Percentiles rank a stretch among this genome's conserved stretches.
phyloP scores from a whole-genome alignment of 129 eudicot species.

The Apium graveolens region DNA sequence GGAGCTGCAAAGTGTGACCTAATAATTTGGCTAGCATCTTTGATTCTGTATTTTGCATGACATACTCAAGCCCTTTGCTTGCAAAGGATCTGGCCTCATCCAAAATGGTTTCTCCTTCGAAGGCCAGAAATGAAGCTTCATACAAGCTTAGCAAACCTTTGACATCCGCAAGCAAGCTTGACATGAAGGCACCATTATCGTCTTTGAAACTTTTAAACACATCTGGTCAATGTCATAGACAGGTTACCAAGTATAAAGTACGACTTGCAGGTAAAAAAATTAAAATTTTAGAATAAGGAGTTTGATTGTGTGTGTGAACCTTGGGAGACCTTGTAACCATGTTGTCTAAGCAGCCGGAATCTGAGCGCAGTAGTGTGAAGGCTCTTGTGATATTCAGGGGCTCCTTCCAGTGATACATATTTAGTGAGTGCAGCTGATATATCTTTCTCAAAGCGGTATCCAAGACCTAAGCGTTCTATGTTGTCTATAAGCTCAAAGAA shows the following conservation, averaged over 20 bases:
- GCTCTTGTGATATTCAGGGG: background rate
- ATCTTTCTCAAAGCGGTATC: constrained; percentile 12
- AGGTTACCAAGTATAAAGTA: background rate
- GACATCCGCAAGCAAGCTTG: constrained; percentile 9
- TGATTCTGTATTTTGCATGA: background rate
- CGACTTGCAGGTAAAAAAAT: background rate
- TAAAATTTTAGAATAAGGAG: background rate
- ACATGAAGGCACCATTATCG: constrained; percentile 10
- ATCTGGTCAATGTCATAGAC: constrained; percentile 1
- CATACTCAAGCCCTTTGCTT: constrained; percentile 1
- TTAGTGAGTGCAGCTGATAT: background rate
- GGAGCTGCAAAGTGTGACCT: constrained; percentile 27
- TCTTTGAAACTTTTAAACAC: constrained; percentile 21
- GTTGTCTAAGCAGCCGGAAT: constrained; percentile 8
- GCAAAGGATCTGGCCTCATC: constrained; percentile 32
- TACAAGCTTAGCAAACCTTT: constrained; percentile 27
- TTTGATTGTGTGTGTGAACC: background rate
- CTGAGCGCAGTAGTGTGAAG: constrained; percentile 9
- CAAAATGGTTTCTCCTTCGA: constrained; percentile 19
- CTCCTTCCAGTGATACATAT: constrained; percentile 1
- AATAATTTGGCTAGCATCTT: constrained; percentile 1
- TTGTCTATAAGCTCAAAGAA: constrained; percentile 3
- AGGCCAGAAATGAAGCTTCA: constrained; percentile 34
- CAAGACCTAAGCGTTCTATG: constrained; percentile 7
- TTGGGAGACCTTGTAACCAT: constrained; percentile 12